Evolutionary conservation across 257 asterid species (phyloP).

Genomic region (Solanum clarkiae): DNA sequence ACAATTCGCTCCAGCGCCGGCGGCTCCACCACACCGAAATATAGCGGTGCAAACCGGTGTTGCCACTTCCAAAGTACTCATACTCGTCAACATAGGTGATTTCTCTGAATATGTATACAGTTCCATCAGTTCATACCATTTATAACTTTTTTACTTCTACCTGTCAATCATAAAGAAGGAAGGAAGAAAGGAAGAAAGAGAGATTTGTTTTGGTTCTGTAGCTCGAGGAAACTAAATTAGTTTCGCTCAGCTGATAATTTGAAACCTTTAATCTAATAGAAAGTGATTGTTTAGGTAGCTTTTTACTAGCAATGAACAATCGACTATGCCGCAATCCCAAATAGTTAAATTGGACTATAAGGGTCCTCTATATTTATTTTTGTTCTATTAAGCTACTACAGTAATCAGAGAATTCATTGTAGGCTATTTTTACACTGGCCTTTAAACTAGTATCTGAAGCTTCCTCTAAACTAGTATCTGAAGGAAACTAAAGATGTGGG

Average conservation of each 20-base stretch:
- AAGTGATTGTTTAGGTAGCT: background rate
- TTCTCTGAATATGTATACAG: background rate
- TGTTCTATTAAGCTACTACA: background rate
- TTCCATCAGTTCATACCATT: background rate
- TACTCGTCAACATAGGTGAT: conserved; percentile 68
- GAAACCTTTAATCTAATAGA: background rate
- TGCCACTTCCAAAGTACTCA: conserved; percentile 60
- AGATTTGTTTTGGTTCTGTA: background rate
- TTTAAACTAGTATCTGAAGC: background rate
- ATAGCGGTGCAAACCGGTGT: conserved; percentile 57
- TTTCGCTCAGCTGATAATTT: background rate
- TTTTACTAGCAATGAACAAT: background rate
- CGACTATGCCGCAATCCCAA: background rate
- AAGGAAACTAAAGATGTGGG: background rate
- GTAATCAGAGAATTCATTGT: background rate
- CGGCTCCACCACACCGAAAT: too few relatives aligned
- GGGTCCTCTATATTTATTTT: background rate
- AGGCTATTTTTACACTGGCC: background rate
- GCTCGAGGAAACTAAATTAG: background rate
- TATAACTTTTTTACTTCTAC: background rate
- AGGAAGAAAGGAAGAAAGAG: background rate
- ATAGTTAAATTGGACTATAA: background rate
- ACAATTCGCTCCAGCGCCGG: too few relatives aligned
- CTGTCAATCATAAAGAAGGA: background rate
- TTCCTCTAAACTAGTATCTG: background rate